These are phyloP conservation scores for Penicillium sp. DNA, from an alignment of 2,329 filamentous ascomycete genomes.

Conservation along the genomic window DNA sequence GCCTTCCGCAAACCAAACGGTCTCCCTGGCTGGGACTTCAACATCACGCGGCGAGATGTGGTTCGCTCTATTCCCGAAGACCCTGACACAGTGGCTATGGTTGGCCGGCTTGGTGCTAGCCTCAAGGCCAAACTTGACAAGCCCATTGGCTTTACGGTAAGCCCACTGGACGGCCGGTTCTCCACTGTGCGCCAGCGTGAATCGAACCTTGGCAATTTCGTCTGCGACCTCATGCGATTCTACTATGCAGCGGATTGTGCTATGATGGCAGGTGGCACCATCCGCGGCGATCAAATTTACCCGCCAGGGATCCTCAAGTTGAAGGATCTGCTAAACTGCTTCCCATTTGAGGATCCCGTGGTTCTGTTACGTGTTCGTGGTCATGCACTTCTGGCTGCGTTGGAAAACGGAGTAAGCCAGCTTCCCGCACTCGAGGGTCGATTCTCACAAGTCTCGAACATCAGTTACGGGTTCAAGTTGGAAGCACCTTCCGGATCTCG, in stretches of 20 bases:
- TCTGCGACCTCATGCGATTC: constrained; percentile 86
- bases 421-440: constrained; percentile 83
- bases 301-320: constrained; percentile 75
- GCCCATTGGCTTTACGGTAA: constrained; percentile 78
- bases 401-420: constrained; percentile 80
- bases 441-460: constrained; percentile 86
- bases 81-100: constrained; percentile 60
- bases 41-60: constrained; percentile 74
- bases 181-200: constrained; percentile 75
- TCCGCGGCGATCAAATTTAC: constrained; percentile 86
- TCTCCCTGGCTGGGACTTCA: constrained; percentile 71
- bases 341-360: constrained; percentile 89
- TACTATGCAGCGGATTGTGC: constrained; percentile 80
- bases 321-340: constrained; percentile 84
- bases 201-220: constrained; percentile 86
- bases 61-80: constrained; percentile 69
- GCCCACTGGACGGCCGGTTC: constrained; percentile 82
- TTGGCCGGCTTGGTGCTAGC: constrained; percentile 69
- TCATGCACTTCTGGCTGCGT: constrained; percentile 71
- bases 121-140: constrained; percentile 78
- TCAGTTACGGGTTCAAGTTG: constrained; percentile 72
- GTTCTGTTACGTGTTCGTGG: constrained; percentile 75
- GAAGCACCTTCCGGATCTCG: constrained; percentile 61
- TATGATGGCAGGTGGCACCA: constrained; percentile 82
- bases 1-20: constrained; percentile 60